phyloP scores from a whole-genome alignment of 495 filamentous ascomycete genomes.

The Tuber indicum region DNA sequence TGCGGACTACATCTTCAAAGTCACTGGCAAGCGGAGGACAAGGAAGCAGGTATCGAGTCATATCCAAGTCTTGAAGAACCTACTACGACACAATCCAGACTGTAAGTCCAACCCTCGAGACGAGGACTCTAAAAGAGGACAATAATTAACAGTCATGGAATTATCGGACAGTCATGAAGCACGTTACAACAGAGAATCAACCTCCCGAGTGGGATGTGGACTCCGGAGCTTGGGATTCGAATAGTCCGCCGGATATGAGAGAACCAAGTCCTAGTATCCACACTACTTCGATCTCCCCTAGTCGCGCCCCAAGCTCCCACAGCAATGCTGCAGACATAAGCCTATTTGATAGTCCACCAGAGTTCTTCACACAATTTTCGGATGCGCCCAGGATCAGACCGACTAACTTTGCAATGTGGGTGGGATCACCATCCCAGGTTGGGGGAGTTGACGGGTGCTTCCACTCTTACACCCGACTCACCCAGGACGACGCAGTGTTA shows the following conservation, averaged over 20 bases:
- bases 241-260: constrained; percentile 13
- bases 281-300: constrained; percentile 3
- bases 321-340: constrained; percentile 12
- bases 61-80: constrained; percentile 89
- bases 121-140: not conserved
- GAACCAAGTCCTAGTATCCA: constrained; percentile 20
- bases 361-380: constrained; percentile 24
- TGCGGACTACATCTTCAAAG: constrained; percentile 66
- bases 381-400: constrained; percentile 27
- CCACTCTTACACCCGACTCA: constrained; percentile 39
- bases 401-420: constrained; percentile 37
- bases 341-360: constrained; percentile 18
- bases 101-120: constrained; percentile 44
- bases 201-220: constrained; percentile 31
- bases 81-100: constrained; percentile 57
- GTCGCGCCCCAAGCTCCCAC: constrained; percentile 6
- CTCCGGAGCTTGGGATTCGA: constrained; percentile 22
- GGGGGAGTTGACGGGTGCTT: constrained; percentile 32
- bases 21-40: constrained; percentile 58
- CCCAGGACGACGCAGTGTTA: constrained; percentile 17
- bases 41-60: constrained; percentile 95
- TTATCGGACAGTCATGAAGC: constrained; percentile 35
- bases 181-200: constrained; percentile 38
- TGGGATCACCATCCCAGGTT: constrained; percentile 26
- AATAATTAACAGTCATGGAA: constrained; percentile 5